A percentile compares a stretch with the other conserved stretches of the same genome.
These are phyloP conservation scores for Silene coronaria DNA, from an alignment of 179 eudicot genomes.

Conservation along the genomic window DNA sequence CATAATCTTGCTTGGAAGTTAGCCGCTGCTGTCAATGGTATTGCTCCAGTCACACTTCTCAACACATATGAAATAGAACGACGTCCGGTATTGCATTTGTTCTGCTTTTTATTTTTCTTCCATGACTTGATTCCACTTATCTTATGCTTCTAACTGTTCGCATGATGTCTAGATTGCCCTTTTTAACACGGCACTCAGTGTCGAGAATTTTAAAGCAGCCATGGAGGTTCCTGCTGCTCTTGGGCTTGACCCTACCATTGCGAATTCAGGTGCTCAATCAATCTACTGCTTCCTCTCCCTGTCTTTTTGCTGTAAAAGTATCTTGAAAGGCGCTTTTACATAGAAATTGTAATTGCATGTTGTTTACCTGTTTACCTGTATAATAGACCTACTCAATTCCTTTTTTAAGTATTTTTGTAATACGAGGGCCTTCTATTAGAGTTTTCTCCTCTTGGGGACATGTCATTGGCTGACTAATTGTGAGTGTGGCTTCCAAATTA, in stretches of 20 bases:
- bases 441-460: too few relatives aligned
- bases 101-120: conserved; percentile 10
- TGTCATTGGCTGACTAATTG: too few relatives aligned
- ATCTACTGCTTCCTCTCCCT: not conserved
- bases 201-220: conserved; percentile 89
- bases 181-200: conserved; percentile 72
- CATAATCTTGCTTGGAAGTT: conserved; percentile 98
- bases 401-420: too few relatives aligned
- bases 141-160: conserved; percentile 9
- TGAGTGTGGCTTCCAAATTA: too few relatives aligned
- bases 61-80: conserved; percentile 81
- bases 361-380: too few relatives aligned
- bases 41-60: conserved; percentile 59
- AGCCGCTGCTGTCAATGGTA: conserved; percentile 61
- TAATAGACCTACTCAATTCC: too few relatives aligned
- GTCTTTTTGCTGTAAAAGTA: not conserved
- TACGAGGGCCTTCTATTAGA: too few relatives aligned
- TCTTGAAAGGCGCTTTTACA: not conserved
- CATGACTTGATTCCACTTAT: not conserved
- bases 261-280: conserved; percentile 59
- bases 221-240: conserved; percentile 95
- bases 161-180: conserved; percentile 60
- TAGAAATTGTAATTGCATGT: not conserved
- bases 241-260: conserved; percentile 83
- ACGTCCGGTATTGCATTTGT: conserved; percentile 52